Evolutionary conservation across 2,329 filamentous ascomycete species (phyloP), one percentile per base, ranked within the genome.

Genomic region (Epichloe festucae): DNA sequence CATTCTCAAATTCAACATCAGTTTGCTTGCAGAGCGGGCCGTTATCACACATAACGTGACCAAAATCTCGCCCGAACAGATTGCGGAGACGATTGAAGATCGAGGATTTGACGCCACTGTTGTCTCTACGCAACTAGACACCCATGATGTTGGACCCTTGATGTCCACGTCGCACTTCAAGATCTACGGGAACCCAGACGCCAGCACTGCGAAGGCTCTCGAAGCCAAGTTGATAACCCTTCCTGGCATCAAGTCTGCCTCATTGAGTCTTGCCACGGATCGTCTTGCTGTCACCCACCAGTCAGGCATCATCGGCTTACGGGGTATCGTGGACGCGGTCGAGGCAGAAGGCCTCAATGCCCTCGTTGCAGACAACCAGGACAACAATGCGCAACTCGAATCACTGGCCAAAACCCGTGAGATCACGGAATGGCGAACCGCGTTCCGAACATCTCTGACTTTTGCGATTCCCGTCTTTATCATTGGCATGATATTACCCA

Each of bases 371-470:
- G 91, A 97, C 58, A 85, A 83, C 50, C 89, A 97, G 60, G 93
- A 98, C 69, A 97, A 95, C 66, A 95, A 95, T 62, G 91, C 93
- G 1, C 93, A 98, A 65, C 78, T 98, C 2, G 89, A 97, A 66
- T 97, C 93, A 1, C 76, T 98, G 2, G 87, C 93, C 8, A 98
- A 98, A 70, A 97, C 93, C 0, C 87, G 88, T 59, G 93, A 98
- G 67, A 95, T 98, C 55, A 87, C 85, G 56, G 89, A 95, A 67
- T 98, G 93, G 93, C 82, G 80, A 55, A 79, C 75, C 34, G 88
- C 89, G 0, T 95, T 97, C 68, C 75, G 78, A 55, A 76, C 85
- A 7, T 95, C 89, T 0, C 62, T 88, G 3, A 74, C 76, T 3
- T 97, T 97, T 64, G 89, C 90, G 3, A 70, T 97, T 7, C 93